These are phyloP conservation scores for Beauveria sp. DNA, from an alignment of 2,329 filamentous ascomycete species.

Conservation along the genomic window DNA sequence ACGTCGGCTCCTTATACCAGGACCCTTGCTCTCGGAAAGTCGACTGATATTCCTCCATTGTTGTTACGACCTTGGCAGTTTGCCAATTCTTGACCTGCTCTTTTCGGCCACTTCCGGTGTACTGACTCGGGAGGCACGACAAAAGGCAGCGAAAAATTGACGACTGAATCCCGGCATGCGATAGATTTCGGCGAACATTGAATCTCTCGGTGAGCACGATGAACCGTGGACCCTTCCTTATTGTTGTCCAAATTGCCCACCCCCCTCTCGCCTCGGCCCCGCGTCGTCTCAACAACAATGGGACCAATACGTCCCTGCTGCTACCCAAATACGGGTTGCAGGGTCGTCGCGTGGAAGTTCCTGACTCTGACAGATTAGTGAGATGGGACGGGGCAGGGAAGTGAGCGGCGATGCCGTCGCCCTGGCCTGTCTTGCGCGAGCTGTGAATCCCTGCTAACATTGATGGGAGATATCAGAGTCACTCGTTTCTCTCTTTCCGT, in stretches of 20 bases:
- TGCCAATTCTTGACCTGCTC: background rate
- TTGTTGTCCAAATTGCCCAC: background rate
- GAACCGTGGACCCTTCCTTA: background rate
- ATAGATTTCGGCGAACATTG: background rate
- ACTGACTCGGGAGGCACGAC: no score
- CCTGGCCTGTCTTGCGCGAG: no score
- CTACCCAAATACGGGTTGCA: background rate
- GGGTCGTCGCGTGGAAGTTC: background rate
- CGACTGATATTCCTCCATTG: background rate
- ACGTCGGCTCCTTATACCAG: background rate
- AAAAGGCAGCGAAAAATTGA: no score
- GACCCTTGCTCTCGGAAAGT: background rate
- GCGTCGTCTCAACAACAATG: background rate
- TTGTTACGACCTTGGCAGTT: background rate
- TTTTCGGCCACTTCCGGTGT: background rate
- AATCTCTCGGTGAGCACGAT: conserved; percentile 5
- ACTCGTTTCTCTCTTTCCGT: background rate
- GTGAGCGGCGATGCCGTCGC: background rate
- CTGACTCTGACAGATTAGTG: background rate
- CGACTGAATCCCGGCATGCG: no score
- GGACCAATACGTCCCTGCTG: background rate
- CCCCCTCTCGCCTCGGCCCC: background rate
- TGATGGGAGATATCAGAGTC: background rate
- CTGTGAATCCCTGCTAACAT: background rate
- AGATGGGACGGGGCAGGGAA: background rate